Conservation (phyloP, 1,139 yeast species). For the Trichomonascaceae sp. region DNA sequence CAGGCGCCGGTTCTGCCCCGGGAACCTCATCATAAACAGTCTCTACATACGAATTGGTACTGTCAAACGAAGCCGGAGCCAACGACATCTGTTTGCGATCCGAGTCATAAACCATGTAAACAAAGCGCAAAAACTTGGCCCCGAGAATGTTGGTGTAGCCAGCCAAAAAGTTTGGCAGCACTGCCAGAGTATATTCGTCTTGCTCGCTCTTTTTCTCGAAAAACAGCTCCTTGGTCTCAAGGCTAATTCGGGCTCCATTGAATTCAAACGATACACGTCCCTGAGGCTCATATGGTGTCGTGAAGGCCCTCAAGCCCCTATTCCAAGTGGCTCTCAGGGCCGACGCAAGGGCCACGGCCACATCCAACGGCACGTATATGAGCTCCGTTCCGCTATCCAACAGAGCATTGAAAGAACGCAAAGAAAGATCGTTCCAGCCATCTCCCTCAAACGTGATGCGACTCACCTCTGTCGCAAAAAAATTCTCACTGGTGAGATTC, state of each 20-base stretch:
- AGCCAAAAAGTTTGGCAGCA: neutral
- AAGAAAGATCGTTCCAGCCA: neutral
- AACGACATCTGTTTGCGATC: constrained; percentile 55
- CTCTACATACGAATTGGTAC: constrained; percentile 20
- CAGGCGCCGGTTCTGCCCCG: neutral
- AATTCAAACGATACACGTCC: neutral
- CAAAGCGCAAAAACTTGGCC: constrained; percentile 59
- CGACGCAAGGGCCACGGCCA: neutral
- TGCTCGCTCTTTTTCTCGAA: neutral
- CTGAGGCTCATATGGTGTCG: neutral
- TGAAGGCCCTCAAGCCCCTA: neutral
- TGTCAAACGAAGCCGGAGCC: constrained; percentile 47
- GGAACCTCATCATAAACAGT: constrained; percentile 14
- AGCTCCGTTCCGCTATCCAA: neutral
- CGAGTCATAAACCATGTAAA: constrained; percentile 66
- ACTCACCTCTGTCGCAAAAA: constrained; percentile 10
- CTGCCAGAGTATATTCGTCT: neutral
- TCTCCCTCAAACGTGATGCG: neutral
- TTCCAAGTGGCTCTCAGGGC: neutral
- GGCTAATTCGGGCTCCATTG: neutral
- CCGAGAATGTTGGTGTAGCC: constrained; percentile 41
- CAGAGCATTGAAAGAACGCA: neutral
- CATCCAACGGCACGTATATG: neutral
- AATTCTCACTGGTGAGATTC: constrained; percentile 18
- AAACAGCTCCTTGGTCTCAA: neutral